Evolutionary conservation across 2,329 filamentous ascomycete genomes (phyloP), one percentile per base, ranked within the genome.

Genomic region (Cladosporium phlei): DNA sequence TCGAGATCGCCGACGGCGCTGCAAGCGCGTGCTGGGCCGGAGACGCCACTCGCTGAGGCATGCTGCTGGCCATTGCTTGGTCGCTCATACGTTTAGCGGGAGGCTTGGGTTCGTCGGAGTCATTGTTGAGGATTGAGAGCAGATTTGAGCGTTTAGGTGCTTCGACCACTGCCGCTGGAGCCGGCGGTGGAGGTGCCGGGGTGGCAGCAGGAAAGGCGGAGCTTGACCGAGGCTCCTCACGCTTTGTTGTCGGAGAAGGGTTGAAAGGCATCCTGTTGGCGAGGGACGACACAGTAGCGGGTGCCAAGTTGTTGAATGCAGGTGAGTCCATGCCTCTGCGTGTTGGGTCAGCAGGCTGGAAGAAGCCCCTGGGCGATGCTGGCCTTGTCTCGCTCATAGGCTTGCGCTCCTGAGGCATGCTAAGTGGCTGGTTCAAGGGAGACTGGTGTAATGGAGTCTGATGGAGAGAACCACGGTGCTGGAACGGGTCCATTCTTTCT

Each of bases 61-160:
- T 38, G 4, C 27, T 21, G 6, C 29, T 29, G 8, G 27, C n/a
- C 9, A 30, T 38, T 4, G 44, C 27, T 12, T 45, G 42, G 8
- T 45, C 42, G 12, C 28, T 50, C 32, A 53, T 35, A 9, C 60
- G 59, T 50, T 65, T 65, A 27, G 56, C 35, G 10, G 34, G 38
- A 12, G 54, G 56, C 33, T 57, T 57, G 5, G 62, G 59, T 43
- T 66, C 60, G 29, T 60, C 62, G 16, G 61, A 53, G 17, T 64
- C 63, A 5, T 53, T 55, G 48, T 67, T 67, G 16, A 67, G 51
- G 4, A 67, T 55, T 2, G 58, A 61, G 32, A 61, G 51, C 40
- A 67, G 30, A 46, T 66, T 67, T 5, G 65, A 66, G 11, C 63
- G 59, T 54, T 66, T 67, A 3, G 64, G 64, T 9, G 62, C 58